Conservation (phyloP, 768 basidiomycete genomes). For the Saitozyma podzolica region DNA sequence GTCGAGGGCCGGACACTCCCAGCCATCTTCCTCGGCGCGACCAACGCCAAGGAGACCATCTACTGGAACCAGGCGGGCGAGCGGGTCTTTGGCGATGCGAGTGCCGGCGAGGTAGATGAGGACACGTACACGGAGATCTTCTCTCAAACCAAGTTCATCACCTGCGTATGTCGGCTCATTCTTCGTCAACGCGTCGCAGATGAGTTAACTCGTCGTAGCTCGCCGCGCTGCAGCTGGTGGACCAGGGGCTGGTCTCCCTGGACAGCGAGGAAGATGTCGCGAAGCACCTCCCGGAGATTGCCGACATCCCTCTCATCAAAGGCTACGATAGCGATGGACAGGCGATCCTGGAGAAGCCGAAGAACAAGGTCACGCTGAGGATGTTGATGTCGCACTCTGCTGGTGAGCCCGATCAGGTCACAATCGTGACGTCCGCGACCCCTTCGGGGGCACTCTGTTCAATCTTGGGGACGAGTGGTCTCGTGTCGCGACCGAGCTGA, state of each 20-base stretch:
- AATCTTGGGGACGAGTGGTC: no score
- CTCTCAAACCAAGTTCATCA: constrained; percentile 45
- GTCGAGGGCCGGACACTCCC: constrained; percentile 22
- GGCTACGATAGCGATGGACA: constrained; percentile 34
- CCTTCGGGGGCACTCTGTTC: neutral
- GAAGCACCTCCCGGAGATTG: constrained; percentile 35
- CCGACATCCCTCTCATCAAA: constrained; percentile 25
- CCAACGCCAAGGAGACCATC: constrained; percentile 37
- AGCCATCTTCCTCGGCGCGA: constrained; percentile 27
- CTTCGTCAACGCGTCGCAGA: neutral
- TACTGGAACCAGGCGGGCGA: constrained; percentile 36
- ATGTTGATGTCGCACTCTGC: constrained; percentile 47
- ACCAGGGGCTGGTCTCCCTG: constrained; percentile 34
- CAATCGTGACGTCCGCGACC: neutral
- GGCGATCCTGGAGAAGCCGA: constrained; percentile 21
- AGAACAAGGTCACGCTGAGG: constrained; percentile 38
- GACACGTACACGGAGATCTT: constrained; percentile 37
- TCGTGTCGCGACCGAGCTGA: neutral
- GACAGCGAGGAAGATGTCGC: constrained; percentile 32
- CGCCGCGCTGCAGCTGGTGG: constrained; percentile 43
- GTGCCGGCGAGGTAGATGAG: constrained; percentile 13
- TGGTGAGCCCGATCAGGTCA: constrained; percentile 24
- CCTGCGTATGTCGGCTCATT: constrained; percentile 23
- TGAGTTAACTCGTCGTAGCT: constrained; percentile 12
- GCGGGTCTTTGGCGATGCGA: constrained; percentile 21